Percentiles rank a stretch among this genome's conserved stretches.
phyloP scores from a whole-genome alignment of 2,329 filamentous ascomycete species.

The Fusarium pseudoanthophilum region DNA sequence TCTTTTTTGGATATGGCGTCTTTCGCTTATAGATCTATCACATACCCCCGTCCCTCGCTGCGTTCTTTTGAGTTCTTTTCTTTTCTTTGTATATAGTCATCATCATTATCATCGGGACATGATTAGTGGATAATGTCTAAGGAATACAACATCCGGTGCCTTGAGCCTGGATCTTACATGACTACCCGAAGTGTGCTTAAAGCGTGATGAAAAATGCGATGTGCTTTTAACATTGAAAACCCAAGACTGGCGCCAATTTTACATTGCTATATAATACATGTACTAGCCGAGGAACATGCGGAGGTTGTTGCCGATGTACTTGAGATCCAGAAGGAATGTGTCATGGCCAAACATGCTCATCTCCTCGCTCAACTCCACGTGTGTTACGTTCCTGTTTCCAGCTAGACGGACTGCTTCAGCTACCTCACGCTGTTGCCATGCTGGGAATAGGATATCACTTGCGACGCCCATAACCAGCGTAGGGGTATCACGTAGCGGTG shows the following conservation, averaged over 20 bases:
- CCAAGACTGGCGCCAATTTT: not conserved
- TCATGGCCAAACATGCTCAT: slow-evolving; percentile 96
- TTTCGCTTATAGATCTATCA: slow-evolving; percentile 33
- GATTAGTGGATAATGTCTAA: slow-evolving; percentile 40
- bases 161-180: slow-evolving; percentile 20
- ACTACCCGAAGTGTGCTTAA: not conserved
- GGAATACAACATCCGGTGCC: slow-evolving; percentile 24
- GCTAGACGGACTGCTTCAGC: slow-evolving; percentile 81
- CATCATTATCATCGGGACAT: slow-evolving; percentile 31
- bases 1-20: slow-evolving; percentile 20
- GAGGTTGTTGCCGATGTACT: slow-evolving; percentile 89
- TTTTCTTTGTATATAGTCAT: slow-evolving; percentile 27
- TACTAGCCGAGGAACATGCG: slow-evolving; percentile 77
- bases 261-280: not conserved
- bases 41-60: slow-evolving; percentile 34
- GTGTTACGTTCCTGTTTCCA: slow-evolving; percentile 84
- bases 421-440: slow-evolving; percentile 97
- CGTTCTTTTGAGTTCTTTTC: not conserved
- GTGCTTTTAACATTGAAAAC: not conserved
- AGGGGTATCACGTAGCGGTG: slow-evolving; percentile 77
- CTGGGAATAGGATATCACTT: slow-evolving; percentile 95
- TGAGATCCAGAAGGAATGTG: slow-evolving; percentile 91
- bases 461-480: slow-evolving; percentile 93
- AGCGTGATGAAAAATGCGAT: not conserved
- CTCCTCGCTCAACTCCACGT: slow-evolving; percentile 93